phyloP scores from a whole-genome alignment of 768 basidiomycete genomes.

The Phaeolepiota aurea region DNA sequence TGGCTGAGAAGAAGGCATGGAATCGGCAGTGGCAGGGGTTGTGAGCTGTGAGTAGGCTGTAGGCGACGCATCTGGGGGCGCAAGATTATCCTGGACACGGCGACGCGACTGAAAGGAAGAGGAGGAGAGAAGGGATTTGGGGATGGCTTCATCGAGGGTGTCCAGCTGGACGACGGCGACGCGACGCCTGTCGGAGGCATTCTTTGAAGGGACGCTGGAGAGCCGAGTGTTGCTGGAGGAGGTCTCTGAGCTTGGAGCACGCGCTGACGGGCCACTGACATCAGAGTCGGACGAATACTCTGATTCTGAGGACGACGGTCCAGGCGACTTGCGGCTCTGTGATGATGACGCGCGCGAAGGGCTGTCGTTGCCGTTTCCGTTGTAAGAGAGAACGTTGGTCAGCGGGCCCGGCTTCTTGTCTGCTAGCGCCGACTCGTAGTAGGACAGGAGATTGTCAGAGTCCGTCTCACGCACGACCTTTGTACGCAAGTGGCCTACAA shows the following conservation, averaged over 20 bases:
- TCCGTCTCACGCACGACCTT: conserved; percentile 10
- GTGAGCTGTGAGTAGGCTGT: conserved; percentile 43
- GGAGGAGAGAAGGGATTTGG: conserved; percentile 17
- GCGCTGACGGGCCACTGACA: conserved; percentile 13
- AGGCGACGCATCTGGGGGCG: conserved; percentile 62
- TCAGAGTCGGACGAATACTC: conserved; percentile 44
- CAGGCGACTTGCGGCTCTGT: background rate
- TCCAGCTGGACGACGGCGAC: conserved; percentile 63
- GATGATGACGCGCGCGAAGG: background rate
- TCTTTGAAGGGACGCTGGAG: conserved; percentile 47
- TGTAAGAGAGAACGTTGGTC: too few relatives aligned
- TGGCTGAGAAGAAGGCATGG: conserved; percentile 12
- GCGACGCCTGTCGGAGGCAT: conserved; percentile 55
- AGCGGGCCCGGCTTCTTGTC: conserved; percentile 20
- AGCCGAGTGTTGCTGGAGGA: conserved; percentile 27
- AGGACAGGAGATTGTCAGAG: conserved; percentile 15
- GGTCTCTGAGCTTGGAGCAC: conserved; percentile 17
- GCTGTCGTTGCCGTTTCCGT: too few relatives aligned
- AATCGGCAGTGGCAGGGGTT: conserved; percentile 31
- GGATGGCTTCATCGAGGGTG: conserved; percentile 20
- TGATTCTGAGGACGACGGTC: conserved; percentile 25
- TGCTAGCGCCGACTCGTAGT: conserved; percentile 48
- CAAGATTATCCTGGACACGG: conserved; percentile 32
- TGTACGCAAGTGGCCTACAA: conserved; percentile 14
- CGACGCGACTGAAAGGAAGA: conserved; percentile 29